Base-by-base conservation (phyloP, 345 rosid species). In the Moricandia arvensis region DNA sequence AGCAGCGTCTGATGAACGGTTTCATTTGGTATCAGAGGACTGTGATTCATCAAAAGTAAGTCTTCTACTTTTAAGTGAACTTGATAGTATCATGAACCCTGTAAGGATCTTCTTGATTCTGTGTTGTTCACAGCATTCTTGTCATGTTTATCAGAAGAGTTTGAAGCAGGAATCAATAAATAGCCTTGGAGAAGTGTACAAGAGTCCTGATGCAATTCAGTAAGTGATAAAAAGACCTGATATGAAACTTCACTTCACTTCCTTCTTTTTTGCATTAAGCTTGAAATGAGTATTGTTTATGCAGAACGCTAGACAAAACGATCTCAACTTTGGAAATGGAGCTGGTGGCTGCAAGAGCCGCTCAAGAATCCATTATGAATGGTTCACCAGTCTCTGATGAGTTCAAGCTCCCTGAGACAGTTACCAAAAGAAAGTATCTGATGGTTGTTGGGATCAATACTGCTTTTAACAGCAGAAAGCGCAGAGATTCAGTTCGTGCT, bases 381-480 rank as follows among this genome's bases (percentile, higher is more conserved):
- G 98, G 96, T 74, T 90, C 93, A 27, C 98, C 98, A 0, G 62
- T 85, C 27, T 90, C 98, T 4, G 93, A 85, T 7, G 80, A 89
- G 26, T 63, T 87, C 21, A 86, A 81, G 71, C 63, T 78, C 17
- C 74, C 81, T 4, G 88, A 83, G 74, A 68, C 89, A 41, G 79
- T 47, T 63, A 77, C 82, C 47, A 89, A 66, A 77, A 85, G 93
- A 68, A 91, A 87, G 76, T 92, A 88, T 80, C 66, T 89, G 33
- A 94, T 94, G 98, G 97, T 94, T 64, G 79, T 94, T 49, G 98
- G 98, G 11, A 82, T 94, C 9, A 94, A 94, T 72, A 89, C 97
- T 59, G 98, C 98, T 7, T 94, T 94, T 80, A 94, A 93, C 79
- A 94, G 98, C 84, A 82, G 97, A 65, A 94, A 90, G 80, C 86